phyloP scores from a whole-genome alignment of 495 filamentous ascomycete species.

The Talaromyces adpressus region DNA sequence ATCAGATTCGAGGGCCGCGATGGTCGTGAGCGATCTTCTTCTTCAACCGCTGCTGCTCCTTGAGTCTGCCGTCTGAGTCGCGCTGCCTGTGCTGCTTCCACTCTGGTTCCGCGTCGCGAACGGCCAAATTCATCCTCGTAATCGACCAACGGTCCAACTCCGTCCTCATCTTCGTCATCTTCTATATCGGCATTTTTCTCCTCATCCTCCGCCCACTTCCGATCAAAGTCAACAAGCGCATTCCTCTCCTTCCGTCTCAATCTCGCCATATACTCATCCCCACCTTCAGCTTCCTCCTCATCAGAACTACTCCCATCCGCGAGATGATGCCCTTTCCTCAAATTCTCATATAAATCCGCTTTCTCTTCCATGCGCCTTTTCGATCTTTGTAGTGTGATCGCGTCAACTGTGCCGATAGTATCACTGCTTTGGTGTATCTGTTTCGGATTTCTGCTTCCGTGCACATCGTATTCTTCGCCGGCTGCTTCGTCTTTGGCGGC shows the following conservation, averaged over 20 bases:
- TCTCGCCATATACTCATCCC: constrained; percentile 36
- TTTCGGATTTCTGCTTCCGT: constrained; percentile 19
- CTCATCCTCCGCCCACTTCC: constrained; percentile 77
- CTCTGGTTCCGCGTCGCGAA: constrained; percentile 55
- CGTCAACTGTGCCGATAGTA: constrained; percentile 36
- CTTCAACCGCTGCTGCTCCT: constrained; percentile 30
- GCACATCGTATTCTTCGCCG: constrained; percentile 5
- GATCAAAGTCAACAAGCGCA: constrained; percentile 82
- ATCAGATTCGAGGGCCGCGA: constrained; percentile 65
- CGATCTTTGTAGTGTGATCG: constrained; percentile 47
- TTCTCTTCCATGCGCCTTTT: constrained; percentile 82
- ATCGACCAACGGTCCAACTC: constrained; percentile 59
- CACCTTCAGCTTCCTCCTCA: constrained; percentile 31
- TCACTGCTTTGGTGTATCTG: constrained; percentile 31
- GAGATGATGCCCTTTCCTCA: constrained; percentile 66
- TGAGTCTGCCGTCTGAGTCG: constrained; percentile 36
- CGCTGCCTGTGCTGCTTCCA: constrained; percentile 52
- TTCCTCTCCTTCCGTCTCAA: constrained; percentile 38
- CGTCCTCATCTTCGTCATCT: constrained; percentile 29
- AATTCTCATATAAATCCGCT: constrained; percentile 69
- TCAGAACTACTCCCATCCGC: constrained; percentile 19
- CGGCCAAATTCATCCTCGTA: constrained; percentile 90
- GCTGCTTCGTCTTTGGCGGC: constrained; percentile 42
- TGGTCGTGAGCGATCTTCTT: constrained; percentile 50
- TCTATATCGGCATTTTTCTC: constrained; percentile 28